A percentile compares a stretch with the other conserved stretches of the same genome.
Conservation (phyloP, 2,329 filamentous ascomycete species). For the Talaromyces atroroseus region DNA sequence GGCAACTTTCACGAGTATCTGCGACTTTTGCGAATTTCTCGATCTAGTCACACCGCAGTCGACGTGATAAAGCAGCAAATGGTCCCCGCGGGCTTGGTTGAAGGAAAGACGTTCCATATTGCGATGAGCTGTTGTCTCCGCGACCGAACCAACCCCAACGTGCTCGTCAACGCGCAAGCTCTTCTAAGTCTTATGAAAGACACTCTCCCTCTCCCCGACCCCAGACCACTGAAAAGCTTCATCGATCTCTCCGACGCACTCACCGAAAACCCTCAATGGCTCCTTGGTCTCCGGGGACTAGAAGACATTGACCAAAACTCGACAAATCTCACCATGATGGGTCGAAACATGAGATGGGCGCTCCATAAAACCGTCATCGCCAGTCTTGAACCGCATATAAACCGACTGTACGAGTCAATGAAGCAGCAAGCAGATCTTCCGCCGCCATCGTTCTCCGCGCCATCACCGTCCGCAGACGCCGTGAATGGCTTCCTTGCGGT, state of each 20-base stretch:
- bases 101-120: constrained; percentile 58
- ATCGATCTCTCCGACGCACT: constrained; percentile 23
- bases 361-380: constrained; percentile 21
- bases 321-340: constrained; percentile 20
- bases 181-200: constrained; percentile 61
- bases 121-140: constrained; percentile 68
- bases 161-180: constrained; percentile 58
- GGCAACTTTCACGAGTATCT: constrained; percentile 67
- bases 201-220: constrained; percentile 25
- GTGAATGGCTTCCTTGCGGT: constrained; percentile 21
- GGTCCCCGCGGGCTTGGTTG: constrained; percentile 44
- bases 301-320: constrained; percentile 14
- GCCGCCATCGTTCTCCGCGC: constrained; percentile 2
- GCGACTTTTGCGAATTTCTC: constrained; percentile 58
- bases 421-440: constrained; percentile 14
- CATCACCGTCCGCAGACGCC: constrained; percentile 15
- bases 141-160: constrained; percentile 70
- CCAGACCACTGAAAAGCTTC: constrained; percentile 26
- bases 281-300: constrained; percentile 26
- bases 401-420: constrained; percentile 26
- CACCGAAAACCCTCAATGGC: constrained; percentile 23
- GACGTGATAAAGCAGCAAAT: constrained; percentile 51
- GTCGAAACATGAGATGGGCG: constrained; percentile 22
- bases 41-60: constrained; percentile 58
- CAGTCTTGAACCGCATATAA: constrained; percentile 23